Base-by-base conservation (phyloP, 148 eudicot species). In the Persicaria tinctoria region DNA sequence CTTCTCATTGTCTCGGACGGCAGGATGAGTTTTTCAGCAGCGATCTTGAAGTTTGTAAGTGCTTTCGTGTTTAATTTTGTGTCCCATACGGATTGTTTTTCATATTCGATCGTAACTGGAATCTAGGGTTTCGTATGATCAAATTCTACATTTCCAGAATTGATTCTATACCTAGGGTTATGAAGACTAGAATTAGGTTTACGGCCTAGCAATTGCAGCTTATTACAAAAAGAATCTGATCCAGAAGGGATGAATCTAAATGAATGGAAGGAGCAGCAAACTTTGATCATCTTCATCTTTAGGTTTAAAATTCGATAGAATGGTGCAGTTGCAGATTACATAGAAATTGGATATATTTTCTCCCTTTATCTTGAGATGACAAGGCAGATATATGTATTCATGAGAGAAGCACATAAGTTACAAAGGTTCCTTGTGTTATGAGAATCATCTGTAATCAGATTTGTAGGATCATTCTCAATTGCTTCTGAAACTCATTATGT, bases 1-100 rank as follows among this genome's bases (percentile, higher is more conserved):
- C 17, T 66, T 66, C 70, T n/a, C 70, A 66, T 66, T 66, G 70
- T 66, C 70, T 66, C 17, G 70, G 70, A 66, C 70, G 70, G 4
- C 70, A 66, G 70, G 70, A 66, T 44, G 70, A 41, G 70, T 66
- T 66, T 14, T 66, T 66, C 46, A 66, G 70, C 70, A 66, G 70
- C 70, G 70, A 66, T 66, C 70, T 66, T 66, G 47, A 66, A 66
- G 70, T 66, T 44, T 66, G 70, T 66, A 48, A 66, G 70, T 66
- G 14, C 44, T 11, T 66, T 41, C 18, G 41, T 66, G 18, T 66
- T 32, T 41, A 47, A 66, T 66, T 66, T 66, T 66, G 47, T 41
- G 41, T 47, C 8, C 18, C 14, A 44, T 66, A 41, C 8, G 16
- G 12, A 32, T 23, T 63, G 68, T 32, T 27, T 63, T 63, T 63